Percentiles rank a stretch among this genome's conserved stretches.
Evolutionary conservation across 768 basidiomycete species (phyloP).

Genomic region (Lactifluus subvellereus): DNA sequence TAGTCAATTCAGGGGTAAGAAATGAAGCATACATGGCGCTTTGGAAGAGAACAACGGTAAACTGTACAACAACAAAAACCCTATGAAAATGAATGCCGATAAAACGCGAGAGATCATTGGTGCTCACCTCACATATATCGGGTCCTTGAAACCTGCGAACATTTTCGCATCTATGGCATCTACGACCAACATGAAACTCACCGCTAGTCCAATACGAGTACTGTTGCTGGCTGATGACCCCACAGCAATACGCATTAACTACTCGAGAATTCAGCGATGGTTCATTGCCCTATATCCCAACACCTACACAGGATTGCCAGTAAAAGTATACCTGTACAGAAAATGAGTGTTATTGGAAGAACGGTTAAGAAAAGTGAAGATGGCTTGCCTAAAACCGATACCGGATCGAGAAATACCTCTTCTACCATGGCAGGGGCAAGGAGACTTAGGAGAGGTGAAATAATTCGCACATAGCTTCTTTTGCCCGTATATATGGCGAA

Average conservation of each 20-base stretch:
- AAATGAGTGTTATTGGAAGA: neutral
- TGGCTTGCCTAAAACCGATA: neutral
- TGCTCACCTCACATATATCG: neutral
- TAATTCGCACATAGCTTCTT: neutral
- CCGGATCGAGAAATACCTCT: no score
- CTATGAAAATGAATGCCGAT: neutral
- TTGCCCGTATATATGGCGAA: neutral
- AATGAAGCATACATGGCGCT: neutral
- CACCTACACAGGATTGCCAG: neutral
- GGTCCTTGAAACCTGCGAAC: neutral
- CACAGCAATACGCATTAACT: conserved; percentile 3
- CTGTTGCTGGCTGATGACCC: neutral
- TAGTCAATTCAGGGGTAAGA: neutral
- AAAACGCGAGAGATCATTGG: neutral
- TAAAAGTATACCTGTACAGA: neutral
- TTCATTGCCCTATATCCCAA: neutral
- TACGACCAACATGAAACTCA: neutral
- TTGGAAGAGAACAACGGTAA: neutral
- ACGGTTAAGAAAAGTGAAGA: neutral
- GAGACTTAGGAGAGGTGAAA: neutral
- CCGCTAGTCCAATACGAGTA: conserved; percentile 5
- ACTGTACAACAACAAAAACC: neutral
- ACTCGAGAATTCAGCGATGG: neutral
- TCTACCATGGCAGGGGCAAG: neutral
- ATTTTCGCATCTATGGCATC: neutral